Evolutionary conservation across 2,329 filamentous ascomycete species (phyloP).

Genomic region (Ascochyta viciae-villosae): DNA sequence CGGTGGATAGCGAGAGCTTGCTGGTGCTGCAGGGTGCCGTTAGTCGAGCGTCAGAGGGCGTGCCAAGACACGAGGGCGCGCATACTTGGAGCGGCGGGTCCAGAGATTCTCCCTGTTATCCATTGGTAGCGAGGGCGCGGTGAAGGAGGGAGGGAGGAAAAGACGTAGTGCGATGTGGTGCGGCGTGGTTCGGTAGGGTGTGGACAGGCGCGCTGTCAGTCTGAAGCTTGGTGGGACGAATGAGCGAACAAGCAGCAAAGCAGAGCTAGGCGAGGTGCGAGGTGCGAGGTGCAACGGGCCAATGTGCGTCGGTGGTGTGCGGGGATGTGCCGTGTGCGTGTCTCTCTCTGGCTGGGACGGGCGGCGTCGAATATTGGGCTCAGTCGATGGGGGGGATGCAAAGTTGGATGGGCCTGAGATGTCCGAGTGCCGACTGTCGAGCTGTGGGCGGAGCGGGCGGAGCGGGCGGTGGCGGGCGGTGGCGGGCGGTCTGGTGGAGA

Average conservation of each 20-base stretch:
- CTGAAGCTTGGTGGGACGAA: constrained; percentile 43
- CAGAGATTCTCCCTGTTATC: constrained; percentile 63
- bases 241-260: constrained; percentile 47
- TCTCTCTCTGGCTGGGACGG: not conserved
- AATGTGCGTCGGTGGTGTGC: constrained; percentile 19
- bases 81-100: constrained; percentile 85
- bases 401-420: constrained; percentile 5
- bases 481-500: constrained; percentile 27
- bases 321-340: constrained; percentile 17
- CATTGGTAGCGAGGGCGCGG: constrained; percentile 41
- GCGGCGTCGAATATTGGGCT: not conserved
- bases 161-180: too few relatives aligned
- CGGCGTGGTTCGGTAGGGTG: not conserved
- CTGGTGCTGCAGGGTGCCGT: constrained; percentile 66
- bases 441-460: constrained; percentile 14
- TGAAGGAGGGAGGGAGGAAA: constrained; percentile 8
- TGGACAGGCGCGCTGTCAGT: constrained; percentile 30
- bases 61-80: constrained; percentile 28
- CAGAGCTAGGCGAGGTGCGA: constrained; percentile 14
- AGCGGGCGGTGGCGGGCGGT: constrained; percentile 16
- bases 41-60: constrained; percentile 26
- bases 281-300: not conserved
- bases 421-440: not conserved
- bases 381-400: constrained; percentile 2
- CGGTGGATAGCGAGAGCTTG: constrained; percentile 90